phyloP scores from a whole-genome alignment of 345 rosid species.

The Camelina neglecta region DNA sequence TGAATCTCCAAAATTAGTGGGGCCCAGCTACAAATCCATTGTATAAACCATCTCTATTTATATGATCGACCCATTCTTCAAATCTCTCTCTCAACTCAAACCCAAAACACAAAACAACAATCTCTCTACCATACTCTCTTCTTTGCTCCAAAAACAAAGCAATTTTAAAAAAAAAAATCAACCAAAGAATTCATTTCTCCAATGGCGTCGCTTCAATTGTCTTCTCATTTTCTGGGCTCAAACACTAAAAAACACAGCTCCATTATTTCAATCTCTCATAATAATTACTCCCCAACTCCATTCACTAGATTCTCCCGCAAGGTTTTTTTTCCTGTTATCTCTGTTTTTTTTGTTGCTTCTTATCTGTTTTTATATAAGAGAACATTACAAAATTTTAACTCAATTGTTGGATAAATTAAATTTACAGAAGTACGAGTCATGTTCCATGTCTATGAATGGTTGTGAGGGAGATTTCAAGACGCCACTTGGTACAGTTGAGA shows the following conservation, averaged over 20 bases:
- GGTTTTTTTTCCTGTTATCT: not conserved
- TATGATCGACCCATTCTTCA: not conserved
- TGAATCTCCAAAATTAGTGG: not conserved
- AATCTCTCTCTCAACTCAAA: not conserved
- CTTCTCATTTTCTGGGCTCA: slow-evolving; percentile 38
- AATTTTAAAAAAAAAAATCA: not conserved
- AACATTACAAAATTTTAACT: not conserved
- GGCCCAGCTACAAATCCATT: not conserved
- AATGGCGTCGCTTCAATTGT: slow-evolving; percentile 39
- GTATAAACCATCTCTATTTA: not conserved
- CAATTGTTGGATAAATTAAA: not conserved
- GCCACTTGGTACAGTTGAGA: slow-evolving; percentile 61
- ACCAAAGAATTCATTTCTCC: not conserved
- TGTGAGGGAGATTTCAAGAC: slow-evolving; percentile 55
- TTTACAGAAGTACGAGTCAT: slow-evolving; percentile 33
- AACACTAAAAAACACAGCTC: slow-evolving; percentile 30
- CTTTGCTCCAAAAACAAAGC: slow-evolving; percentile 7
- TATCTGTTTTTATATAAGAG: not conserved
- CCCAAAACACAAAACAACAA: not conserved
- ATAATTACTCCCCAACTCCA: slow-evolving; percentile 1
- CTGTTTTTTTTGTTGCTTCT: not conserved
- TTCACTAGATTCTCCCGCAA: slow-evolving; percentile 39
- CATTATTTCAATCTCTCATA: slow-evolving; percentile 15
- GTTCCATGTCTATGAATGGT: slow-evolving; percentile 77
- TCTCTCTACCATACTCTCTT: not conserved